Evolutionary conservation across 768 basidiomycete genomes (phyloP).

Genomic region (Leccinum sublutescens): DNA sequence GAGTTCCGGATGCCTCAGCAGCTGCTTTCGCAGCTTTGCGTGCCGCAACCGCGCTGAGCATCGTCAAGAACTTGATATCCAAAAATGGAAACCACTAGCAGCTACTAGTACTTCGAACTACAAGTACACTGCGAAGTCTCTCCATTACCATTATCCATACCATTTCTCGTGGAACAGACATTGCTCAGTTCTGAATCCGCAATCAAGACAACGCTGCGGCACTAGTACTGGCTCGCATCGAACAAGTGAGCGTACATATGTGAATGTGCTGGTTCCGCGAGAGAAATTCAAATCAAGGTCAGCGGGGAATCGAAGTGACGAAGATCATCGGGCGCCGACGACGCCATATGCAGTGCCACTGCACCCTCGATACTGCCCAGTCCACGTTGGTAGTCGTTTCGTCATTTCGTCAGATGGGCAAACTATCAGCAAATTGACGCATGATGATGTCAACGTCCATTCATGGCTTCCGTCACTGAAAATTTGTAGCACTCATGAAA

Average conservation of each 20-base stretch:
- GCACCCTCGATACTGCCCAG: no score
- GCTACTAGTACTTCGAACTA: neutral
- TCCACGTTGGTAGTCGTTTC: no score
- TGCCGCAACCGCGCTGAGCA: constrained; percentile 75
- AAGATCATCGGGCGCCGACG: no score
- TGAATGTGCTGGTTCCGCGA: no score
- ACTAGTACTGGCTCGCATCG: neutral
- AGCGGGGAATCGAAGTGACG: no score
- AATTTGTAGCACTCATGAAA: no score
- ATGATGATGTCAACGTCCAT: no score
- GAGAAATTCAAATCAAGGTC: no score
- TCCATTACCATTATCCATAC: constrained; percentile 5
- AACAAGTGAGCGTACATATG: constrained; percentile 10
- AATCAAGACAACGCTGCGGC: constrained; percentile 9
- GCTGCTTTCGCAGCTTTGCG: constrained; percentile 56
- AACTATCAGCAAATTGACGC: no score
- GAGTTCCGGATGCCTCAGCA: constrained; percentile 12
- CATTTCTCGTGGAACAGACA: constrained; percentile 2
- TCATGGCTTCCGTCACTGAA: no score
- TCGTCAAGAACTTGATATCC: constrained; percentile 21
- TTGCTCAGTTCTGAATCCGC: constrained; percentile 9
- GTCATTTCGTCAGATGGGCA: no score
- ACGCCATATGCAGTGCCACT: no score
- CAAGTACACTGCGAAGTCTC: neutral
- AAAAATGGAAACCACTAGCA: constrained; percentile 2